A percentile compares a stretch with the other conserved stretches of the same genome.
Conservation (phyloP, 257 asterid genomes). For the Thymus quinquecostatus region DNA sequence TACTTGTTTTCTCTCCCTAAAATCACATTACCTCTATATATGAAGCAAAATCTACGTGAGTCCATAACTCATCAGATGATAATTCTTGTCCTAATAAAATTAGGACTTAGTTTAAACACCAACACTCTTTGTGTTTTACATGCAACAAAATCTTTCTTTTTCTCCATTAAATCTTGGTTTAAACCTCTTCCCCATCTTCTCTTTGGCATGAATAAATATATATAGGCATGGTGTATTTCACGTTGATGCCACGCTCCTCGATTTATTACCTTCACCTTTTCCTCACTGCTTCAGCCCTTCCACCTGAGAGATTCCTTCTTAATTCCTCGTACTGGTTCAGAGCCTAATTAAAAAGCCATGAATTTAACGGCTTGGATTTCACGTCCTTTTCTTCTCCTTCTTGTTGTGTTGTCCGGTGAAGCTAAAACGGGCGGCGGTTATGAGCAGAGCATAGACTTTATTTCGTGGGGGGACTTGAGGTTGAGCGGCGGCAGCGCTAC, state of each 20-base stretch:
- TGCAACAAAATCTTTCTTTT: not conserved
- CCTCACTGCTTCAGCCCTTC: too few species aligned
- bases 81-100: not conserved
- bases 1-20: too few species aligned
- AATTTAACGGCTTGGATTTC: constrained; percentile 13
- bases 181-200: not conserved
- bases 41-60: too few species aligned
- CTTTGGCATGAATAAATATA: not conserved
- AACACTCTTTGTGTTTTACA: constrained; percentile 30
- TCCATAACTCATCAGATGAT: not conserved
- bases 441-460: constrained; percentile 24
- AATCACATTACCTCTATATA: too few species aligned
- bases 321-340: not conserved
- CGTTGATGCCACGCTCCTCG: constrained; percentile 37
- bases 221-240: not conserved
- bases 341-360: constrained; percentile 23
- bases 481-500: constrained; percentile 33
- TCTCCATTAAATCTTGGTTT: not conserved
- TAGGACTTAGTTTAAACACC: constrained; percentile 18
- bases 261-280: constrained; percentile 42
- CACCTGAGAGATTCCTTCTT: not conserved
- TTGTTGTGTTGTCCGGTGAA: constrained; percentile 22
- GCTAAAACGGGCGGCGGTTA: not conserved
- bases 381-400: not conserved
- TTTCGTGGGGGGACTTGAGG: constrained; percentile 73